These are phyloP conservation scores for Fusarium agapanthi DNA, from an alignment of 2,329 filamentous ascomycete species.

Conservation along the genomic window DNA sequence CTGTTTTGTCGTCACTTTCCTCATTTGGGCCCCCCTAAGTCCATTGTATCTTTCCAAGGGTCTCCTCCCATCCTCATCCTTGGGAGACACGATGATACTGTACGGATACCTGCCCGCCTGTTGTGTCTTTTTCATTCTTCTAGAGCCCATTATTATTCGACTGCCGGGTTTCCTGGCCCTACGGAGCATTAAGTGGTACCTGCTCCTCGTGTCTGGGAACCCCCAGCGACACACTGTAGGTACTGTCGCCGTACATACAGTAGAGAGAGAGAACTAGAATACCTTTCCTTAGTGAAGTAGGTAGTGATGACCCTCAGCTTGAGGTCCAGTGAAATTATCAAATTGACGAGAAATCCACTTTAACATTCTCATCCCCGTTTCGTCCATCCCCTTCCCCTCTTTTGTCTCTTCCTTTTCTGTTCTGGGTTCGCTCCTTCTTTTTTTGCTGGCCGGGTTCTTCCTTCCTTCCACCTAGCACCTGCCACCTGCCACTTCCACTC, in stretches of 20 bases:
- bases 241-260: slow-evolving; percentile 13
- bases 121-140: not conserved
- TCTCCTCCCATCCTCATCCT: slow-evolving; percentile 9
- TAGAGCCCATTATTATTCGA: not conserved
- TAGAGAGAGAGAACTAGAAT: not conserved
- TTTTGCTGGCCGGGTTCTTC: slow-evolving; percentile 26
- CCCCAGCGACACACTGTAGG: slow-evolving; percentile 8
- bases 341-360: slow-evolving; percentile 38
- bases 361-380: slow-evolving; percentile 35
- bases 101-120: not conserved
- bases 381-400: slow-evolving; percentile 24
- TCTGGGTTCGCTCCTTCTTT: slow-evolving; percentile 28
- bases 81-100: slow-evolving; percentile 5
- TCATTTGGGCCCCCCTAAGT: slow-evolving; percentile 6
- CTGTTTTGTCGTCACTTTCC: slow-evolving; percentile 40
- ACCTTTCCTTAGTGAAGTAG: not conserved
- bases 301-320: slow-evolving; percentile 2
- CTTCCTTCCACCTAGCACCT: slow-evolving; percentile 19
- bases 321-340: slow-evolving; percentile 31
- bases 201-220: not conserved
- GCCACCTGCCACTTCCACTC: slow-evolving; percentile 20
- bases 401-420: slow-evolving; percentile 23
- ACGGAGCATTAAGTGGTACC: slow-evolving; percentile 22
- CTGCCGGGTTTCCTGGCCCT: slow-evolving; percentile 18
- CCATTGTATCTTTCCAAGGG: slow-evolving; percentile 27